Conservation (phyloP, 73 alveolate genomes). For the Tetrahymena borealis region DNA sequence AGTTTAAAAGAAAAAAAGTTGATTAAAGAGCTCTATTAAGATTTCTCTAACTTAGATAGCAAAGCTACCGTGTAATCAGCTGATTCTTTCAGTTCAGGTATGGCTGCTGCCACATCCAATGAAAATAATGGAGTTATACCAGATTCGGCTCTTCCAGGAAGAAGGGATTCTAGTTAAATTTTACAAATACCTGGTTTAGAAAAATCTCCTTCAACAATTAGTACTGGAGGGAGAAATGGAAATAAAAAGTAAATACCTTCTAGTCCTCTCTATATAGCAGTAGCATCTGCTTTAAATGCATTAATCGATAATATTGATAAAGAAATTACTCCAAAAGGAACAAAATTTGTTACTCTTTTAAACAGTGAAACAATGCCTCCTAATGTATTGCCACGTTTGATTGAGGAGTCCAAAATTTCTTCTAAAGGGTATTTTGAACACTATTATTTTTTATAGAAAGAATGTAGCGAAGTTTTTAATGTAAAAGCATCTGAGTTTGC, state of each 20-base stretch:
- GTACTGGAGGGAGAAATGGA: not conserved
- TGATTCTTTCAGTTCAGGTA: not conserved
- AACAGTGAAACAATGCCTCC: not conserved
- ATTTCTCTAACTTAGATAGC: not conserved
- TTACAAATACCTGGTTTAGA: not conserved
- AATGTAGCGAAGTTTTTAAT: not conserved
- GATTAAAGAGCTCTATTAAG: not conserved
- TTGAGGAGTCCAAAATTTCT: not conserved
- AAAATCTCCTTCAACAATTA: not conserved
- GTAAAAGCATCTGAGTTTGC: not conserved
- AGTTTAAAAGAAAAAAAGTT: not conserved
- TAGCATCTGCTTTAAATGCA: not conserved
- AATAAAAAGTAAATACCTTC: not conserved
- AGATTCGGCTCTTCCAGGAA: not conserved
- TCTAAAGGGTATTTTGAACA: not conserved
- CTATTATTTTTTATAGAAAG: not conserved
- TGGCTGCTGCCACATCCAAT: not conserved
- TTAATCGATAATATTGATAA: not conserved
- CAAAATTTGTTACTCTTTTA: not conserved
- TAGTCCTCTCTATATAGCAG: not conserved
- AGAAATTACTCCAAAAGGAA: not conserved
- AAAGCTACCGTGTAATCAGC: not conserved
- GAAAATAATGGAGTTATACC: not conserved
- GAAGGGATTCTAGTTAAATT: not conserved
- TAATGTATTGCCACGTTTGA: not conserved